phyloP scores from a whole-genome alignment of 2,329 filamentous ascomycete species.

The Cladorrhinum sp. region DNA sequence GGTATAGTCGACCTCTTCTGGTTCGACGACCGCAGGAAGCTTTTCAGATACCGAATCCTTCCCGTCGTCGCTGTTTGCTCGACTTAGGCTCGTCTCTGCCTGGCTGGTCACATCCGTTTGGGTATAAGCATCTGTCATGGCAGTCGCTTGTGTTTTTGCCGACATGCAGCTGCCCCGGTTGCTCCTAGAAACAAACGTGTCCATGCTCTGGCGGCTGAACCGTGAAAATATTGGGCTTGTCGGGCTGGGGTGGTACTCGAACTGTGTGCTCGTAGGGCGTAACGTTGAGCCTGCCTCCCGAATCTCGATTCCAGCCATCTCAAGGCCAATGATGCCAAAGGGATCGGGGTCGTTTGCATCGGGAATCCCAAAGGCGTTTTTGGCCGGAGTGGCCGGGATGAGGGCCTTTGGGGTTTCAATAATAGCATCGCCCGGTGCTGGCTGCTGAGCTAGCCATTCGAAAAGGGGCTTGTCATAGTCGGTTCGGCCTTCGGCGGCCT shows the following conservation, averaged over 20 bases:
- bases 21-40: constrained; percentile 39
- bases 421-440: constrained; percentile 72
- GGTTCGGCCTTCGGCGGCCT: constrained; percentile 77
- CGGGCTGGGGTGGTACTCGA: constrained; percentile 76
- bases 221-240: constrained; percentile 66
- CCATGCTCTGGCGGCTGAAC: constrained; percentile 64
- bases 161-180: constrained; percentile 75
- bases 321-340: constrained; percentile 85
- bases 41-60: constrained; percentile 42
- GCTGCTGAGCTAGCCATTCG: constrained; percentile 59
- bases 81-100: constrained; percentile 54
- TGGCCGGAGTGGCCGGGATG: constrained; percentile 36
- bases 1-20: constrained; percentile 58
- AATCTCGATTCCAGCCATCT: constrained; percentile 85
- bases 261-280: constrained; percentile 72
- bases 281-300: constrained; percentile 79
- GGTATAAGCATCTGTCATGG: constrained; percentile 66
- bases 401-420: constrained; percentile 45
- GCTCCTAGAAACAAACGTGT: constrained; percentile 59
- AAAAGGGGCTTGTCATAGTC: constrained; percentile 70
- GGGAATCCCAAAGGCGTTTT: constrained; percentile 70
- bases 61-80: constrained; percentile 52
- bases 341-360: constrained; percentile 82
- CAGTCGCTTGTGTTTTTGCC: constrained; percentile 64
- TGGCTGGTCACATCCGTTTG: constrained; percentile 58